A percentile compares a stretch with the other conserved stretches of the same genome.
These are phyloP conservation scores for Mortierella sp. DNA, from an alignment of 371 early-diverging fungal species.

Conservation along the genomic window DNA sequence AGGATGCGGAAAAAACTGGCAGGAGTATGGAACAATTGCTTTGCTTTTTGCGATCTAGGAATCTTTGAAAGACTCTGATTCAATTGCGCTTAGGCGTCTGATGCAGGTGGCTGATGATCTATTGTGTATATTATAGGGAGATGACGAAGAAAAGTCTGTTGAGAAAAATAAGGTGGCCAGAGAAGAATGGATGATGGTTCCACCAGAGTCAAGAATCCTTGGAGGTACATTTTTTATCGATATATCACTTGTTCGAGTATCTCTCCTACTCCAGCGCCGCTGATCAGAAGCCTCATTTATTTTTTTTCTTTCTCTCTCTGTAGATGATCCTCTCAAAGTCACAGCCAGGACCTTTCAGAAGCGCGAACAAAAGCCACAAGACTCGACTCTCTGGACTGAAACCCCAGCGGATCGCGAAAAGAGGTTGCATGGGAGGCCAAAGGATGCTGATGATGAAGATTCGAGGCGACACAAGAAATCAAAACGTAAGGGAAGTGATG, in stretches of 20 bases:
- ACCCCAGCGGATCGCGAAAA: conserved; percentile 70
- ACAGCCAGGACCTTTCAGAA: conserved; percentile 54
- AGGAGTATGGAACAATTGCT: conserved; percentile 41
- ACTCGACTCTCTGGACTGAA: conserved; percentile 72
- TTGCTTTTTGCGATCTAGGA: no score
- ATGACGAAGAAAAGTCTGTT: conserved; percentile 26
- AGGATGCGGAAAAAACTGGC: conserved; percentile 31
- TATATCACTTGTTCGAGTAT: no score
- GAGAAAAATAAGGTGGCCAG: conserved; percentile 59
- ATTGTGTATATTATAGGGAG: background rate
- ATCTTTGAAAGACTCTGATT: no score
- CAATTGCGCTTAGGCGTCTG: no score
- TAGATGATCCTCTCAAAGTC: conserved; percentile 54
- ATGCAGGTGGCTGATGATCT: no score
- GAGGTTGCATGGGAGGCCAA: conserved; percentile 33
- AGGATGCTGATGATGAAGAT: conserved; percentile 11
- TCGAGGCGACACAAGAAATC: conserved; percentile 19
- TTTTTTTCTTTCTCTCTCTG: conserved; percentile 18
- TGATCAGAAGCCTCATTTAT: no score
- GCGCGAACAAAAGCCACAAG: conserved; percentile 47
- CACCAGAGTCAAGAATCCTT: conserved; percentile 70
- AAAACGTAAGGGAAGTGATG: conserved; percentile 28
- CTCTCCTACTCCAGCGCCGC: no score
- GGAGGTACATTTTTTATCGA: conserved; percentile 59
- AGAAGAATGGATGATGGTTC: conserved; percentile 79